A percentile compares a stretch with the other conserved stretches of the same genome.
These are phyloP conservation scores for Rhizopogon vinicolor DNA, from an alignment of 768 basidiomycete species.

Conservation along the genomic window DNA sequence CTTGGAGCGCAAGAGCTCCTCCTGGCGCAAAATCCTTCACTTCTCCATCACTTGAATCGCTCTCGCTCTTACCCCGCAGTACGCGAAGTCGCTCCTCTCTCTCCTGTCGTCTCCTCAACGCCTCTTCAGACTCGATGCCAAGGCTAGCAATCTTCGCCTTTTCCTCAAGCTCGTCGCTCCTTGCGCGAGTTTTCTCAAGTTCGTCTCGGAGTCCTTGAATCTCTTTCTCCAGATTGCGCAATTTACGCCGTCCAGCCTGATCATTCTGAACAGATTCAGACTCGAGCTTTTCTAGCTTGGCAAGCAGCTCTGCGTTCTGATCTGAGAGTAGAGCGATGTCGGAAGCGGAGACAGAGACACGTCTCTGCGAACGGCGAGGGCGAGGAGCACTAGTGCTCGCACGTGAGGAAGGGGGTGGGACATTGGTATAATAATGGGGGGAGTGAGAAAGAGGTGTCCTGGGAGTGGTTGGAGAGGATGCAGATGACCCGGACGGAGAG, in stretches of 20 bases:
- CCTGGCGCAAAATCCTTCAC: conserved; percentile 62
- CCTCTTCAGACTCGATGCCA: conserved; percentile 21
- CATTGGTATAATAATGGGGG: conserved; percentile 27
- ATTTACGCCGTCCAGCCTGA: conserved; percentile 58
- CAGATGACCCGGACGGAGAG: conserved; percentile 20
- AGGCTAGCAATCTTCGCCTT: conserved; percentile 43
- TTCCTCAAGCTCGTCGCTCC: conserved; percentile 68
- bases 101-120: conserved; percentile 24
- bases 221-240: conserved; percentile 76
- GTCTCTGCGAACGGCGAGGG: conserved; percentile 24
- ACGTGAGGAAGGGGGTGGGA: conserved; percentile 18
- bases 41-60: conserved; percentile 26
- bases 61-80: conserved; percentile 37
- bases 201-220: conserved; percentile 70
- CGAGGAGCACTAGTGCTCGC: conserved; percentile 14
- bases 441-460: conserved; percentile 28
- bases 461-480: conserved; percentile 21
- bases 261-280: conserved; percentile 64
- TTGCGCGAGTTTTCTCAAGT: conserved; percentile 69
- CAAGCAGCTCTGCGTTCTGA: conserved; percentile 78
- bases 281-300: conserved; percentile 74
- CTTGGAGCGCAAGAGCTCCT: conserved; percentile 32
- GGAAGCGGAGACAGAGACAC: conserved; percentile 60
- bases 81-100: conserved; percentile 51
- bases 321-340: conserved; percentile 72